Conservation (phyloP, 768 basidiomycete species). For the Mycena pura region DNA sequence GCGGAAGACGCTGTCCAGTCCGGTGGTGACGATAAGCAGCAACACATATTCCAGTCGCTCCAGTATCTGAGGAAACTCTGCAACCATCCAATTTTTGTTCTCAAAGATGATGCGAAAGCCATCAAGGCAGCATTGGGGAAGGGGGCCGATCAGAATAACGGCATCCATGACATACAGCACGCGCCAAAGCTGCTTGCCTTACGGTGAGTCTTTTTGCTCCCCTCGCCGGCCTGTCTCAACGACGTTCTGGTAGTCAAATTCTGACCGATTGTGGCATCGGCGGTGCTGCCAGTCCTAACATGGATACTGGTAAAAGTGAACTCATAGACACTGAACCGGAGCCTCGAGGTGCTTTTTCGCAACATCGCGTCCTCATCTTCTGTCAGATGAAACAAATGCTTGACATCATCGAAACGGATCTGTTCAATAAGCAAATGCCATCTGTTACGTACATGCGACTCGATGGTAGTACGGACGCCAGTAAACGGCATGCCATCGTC, state of each 20-base stretch:
- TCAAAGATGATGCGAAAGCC: constrained; percentile 74
- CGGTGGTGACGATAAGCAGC: constrained; percentile 55
- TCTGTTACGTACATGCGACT: constrained; percentile 98
- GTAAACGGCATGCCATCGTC: constrained; percentile 94
- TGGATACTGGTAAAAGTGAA: constrained; percentile 73
- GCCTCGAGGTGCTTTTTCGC: constrained; percentile 73
- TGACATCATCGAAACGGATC: constrained; percentile 92
- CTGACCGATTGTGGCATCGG: constrained; percentile 96
- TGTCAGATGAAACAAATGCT: constrained; percentile 99
- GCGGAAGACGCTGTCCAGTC: constrained; percentile 71
- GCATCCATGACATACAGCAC: constrained; percentile 82
- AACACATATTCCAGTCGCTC: constrained; percentile 95
- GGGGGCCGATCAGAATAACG: constrained; percentile 51
- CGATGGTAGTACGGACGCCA: constrained; percentile 90
- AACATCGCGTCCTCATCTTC: constrained; percentile 98
- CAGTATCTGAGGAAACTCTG: constrained; percentile 98
- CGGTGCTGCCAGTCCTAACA: constrained; percentile 42
- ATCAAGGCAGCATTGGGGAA: constrained; percentile 63
- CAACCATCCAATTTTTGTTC: constrained; percentile 93
- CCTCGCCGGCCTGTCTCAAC: not conserved
- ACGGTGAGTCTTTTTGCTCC: constrained; percentile 57
- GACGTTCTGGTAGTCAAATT: constrained; percentile 71
- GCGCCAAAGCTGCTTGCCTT: constrained; percentile 94
- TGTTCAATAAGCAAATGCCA: constrained; percentile 93
- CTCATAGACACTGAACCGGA: constrained; percentile 64